These are phyloP conservation scores for Tulasnella sp. DNA, from an alignment of 768 basidiomycete genomes.

Conservation along the genomic window DNA sequence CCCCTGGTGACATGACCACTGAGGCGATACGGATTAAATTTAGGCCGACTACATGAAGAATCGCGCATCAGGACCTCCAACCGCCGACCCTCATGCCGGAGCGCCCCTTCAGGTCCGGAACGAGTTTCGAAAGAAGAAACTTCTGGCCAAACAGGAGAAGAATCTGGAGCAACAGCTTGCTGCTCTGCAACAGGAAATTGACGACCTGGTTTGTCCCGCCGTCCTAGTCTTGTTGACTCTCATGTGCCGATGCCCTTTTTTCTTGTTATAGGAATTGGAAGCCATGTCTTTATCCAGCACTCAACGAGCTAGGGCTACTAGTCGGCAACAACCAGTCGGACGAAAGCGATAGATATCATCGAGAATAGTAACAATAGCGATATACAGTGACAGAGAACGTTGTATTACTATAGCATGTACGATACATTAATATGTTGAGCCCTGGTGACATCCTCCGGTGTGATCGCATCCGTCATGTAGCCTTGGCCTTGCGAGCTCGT, in stretches of 20 bases:
- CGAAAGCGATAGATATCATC: neutral
- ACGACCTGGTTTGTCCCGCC: constrained; percentile 11
- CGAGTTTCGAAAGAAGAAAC: constrained; percentile 27
- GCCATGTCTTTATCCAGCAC: neutral
- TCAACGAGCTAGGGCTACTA: neutral
- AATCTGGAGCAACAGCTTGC: constrained; percentile 8
- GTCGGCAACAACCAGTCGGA: neutral
- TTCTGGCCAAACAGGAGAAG: constrained; percentile 26
- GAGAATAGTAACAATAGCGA: neutral
- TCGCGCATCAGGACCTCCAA: constrained; percentile 2
- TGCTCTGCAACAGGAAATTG: constrained; percentile 18
- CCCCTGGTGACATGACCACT: neutral
- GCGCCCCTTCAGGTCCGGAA: constrained; percentile 25
- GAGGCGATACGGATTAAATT: no score
- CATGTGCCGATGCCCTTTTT: neutral
- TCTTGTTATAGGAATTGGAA: neutral
- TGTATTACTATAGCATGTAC: neutral
- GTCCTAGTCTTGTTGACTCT: neutral
- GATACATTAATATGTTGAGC: neutral
- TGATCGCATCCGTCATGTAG: neutral
- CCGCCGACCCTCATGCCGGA: constrained; percentile 18
- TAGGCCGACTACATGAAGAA: constrained; percentile 18
- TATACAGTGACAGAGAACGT: neutral
- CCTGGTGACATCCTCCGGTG: neutral
- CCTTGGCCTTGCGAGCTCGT: neutral